Percentiles rank a stretch among this genome's conserved stretches.
Evolutionary conservation across 2,329 filamentous ascomycete genomes (phyloP).

Genomic region (Hypomyces perniciosus): DNA sequence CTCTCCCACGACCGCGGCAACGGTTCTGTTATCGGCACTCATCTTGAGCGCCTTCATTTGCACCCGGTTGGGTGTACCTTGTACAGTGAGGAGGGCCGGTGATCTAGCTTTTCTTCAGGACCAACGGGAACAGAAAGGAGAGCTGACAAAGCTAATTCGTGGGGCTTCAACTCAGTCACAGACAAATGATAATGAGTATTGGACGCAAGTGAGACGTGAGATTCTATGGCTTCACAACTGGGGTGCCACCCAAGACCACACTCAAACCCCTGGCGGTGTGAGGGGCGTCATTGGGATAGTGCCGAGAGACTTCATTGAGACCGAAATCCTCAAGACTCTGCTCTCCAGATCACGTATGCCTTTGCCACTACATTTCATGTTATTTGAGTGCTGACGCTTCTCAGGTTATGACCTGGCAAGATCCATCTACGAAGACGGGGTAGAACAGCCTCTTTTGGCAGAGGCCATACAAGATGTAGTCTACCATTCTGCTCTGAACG

Average conservation of each 20-base stretch:
- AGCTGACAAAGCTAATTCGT: slow-evolving; percentile 55
- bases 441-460: slow-evolving; percentile 42
- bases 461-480: slow-evolving; percentile 54
- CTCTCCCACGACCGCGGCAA: slow-evolving; percentile 48
- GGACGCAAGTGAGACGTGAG: slow-evolving; percentile 55
- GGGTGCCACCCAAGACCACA: slow-evolving; percentile 38
- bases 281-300: slow-evolving; percentile 60
- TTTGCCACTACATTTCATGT: background rate
- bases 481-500: slow-evolving; percentile 57
- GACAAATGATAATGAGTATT: slow-evolving; percentile 58
- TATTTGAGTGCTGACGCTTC: slow-evolving; percentile 10
- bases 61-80: slow-evolving; percentile 44
- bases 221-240: slow-evolving; percentile 70
- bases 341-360: slow-evolving; percentile 54
- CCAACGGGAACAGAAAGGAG: slow-evolving; percentile 55
- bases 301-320: slow-evolving; percentile 56
- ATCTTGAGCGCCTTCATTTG: slow-evolving; percentile 55
- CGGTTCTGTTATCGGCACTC: slow-evolving; percentile 56
- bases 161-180: slow-evolving; percentile 42
- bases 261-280: slow-evolving; percentile 33
- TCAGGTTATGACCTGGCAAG: slow-evolving; percentile 57
- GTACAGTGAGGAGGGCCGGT: slow-evolving; percentile 47
- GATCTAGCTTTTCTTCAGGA: slow-evolving; percentile 61
- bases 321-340: slow-evolving; percentile 63
- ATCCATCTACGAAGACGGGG: slow-evolving; percentile 53